These are phyloP conservation scores for Cryptosporidium tyzzeri DNA, from an alignment of 169 alveolate species.

Conservation along the genomic window DNA sequence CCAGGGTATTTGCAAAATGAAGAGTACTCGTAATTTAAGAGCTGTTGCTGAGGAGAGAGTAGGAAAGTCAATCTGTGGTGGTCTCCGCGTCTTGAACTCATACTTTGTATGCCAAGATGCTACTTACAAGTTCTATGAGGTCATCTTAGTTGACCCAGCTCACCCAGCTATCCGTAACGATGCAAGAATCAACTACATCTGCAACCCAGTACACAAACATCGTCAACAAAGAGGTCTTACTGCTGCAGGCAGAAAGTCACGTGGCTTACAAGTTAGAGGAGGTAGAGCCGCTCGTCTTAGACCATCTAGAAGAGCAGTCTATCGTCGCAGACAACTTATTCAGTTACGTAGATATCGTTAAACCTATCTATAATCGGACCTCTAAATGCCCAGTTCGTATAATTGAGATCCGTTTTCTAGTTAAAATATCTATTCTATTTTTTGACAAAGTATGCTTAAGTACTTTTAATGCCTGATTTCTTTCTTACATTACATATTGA, in stretches of 20 bases:
- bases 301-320: slow-evolving; percentile 96
- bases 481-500: slow-evolving; percentile 6
- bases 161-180: slow-evolving; percentile 98
- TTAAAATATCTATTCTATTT: not conserved
- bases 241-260: slow-evolving; percentile 89
- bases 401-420: slow-evolving; percentile 1
- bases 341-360: slow-evolving; percentile 96
- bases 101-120: slow-evolving; percentile 99
- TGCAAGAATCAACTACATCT: slow-evolving; percentile 98
- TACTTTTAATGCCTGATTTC: not conserved
- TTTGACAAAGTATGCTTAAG: slow-evolving; percentile 15
- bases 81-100: slow-evolving; percentile 97
- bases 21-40: slow-evolving; percentile 95
- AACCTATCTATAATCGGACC: slow-evolving; percentile 65
- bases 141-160: slow-evolving; percentile 97
- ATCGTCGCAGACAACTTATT: slow-evolving; percentile 94
- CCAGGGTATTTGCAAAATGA: slow-evolving; percentile 95
- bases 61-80: slow-evolving; percentile 95
- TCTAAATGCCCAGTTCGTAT: slow-evolving; percentile 1
- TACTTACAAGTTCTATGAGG: slow-evolving; percentile 98
- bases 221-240: slow-evolving; percentile 99
- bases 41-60: slow-evolving; percentile 99
- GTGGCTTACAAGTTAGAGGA: slow-evolving; percentile 96
- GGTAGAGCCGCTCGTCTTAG: slow-evolving; percentile 92
- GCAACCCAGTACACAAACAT: slow-evolving; percentile 96